Conservation (phyloP, 176 grass and related monocot genomes). For the Oryza meyeriana region DNA sequence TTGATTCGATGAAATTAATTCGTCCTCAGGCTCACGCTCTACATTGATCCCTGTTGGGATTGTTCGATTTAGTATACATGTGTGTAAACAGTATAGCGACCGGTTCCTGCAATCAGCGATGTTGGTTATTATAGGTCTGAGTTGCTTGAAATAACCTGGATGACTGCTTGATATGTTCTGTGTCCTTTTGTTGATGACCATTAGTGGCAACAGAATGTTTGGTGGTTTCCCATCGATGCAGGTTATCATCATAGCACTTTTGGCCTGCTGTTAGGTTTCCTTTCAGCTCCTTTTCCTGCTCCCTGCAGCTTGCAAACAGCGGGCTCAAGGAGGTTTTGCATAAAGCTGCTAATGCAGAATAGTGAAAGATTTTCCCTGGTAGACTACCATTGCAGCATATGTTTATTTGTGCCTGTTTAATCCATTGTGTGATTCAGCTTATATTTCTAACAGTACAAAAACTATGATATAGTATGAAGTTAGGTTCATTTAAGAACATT, state of each 20-base stretch:
- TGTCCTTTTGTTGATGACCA: not conserved
- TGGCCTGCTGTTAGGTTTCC: constrained; percentile 16
- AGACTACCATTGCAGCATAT: not conserved
- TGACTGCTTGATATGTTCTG: not conserved
- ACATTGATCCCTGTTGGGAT: not conserved
- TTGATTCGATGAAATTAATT: not conserved
- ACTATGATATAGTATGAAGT: not conserved
- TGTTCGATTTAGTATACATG: not conserved
- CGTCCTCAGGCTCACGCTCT: not conserved
- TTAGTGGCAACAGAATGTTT: not conserved
- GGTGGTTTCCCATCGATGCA: constrained; percentile 1
- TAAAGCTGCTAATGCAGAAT: not conserved
- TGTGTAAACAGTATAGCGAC: not conserved
- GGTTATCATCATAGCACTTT: not conserved
- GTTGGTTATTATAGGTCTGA: not conserved
- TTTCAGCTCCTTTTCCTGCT: not conserved
- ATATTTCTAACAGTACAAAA: not conserved
- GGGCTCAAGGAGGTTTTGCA: not conserved
- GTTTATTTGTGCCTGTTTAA: not conserved
- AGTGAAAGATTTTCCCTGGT: not conserved
- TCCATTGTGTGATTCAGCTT: not conserved
- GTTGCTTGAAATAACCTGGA: not conserved
- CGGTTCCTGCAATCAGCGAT: not conserved
- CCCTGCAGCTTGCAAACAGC: constrained; percentile 2
- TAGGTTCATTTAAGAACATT: not conserved